Base-by-base conservation (phyloP, 805 yeast species). In the Starmera pachycereana region DNA sequence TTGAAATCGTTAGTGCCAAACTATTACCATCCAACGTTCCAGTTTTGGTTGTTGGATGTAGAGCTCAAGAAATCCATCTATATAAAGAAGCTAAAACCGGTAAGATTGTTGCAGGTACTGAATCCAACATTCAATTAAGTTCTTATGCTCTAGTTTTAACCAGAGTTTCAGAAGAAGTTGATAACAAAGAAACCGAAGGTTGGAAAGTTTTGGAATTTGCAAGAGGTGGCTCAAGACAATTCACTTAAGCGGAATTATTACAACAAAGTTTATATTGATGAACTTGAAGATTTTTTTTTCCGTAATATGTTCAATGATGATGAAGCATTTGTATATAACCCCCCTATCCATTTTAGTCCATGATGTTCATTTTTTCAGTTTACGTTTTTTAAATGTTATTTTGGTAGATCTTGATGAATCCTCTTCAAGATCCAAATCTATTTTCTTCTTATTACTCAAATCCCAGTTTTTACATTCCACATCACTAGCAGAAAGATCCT, bases 91-190 rank as follows among this genome's bases (percentile, higher is more conserved):
- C 79, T 46, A 89, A 89, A 68, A 83, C 96, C 29, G 95, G 95
- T 38, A 95, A 90, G 62, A 72, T 92, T 40, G 94, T 89, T 40
- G 98, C 97, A 8, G 99, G 98, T 53, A 78, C 88, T 29, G 96
- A 88, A 57, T 95, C 89, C 53, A 88, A 88, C 62, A 86, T 92
- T 50, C 78, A 86, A 61, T 74, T 86, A 72, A 80, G 94, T 52
- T 81, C 95, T n/a, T 92, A 92, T 59, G 97, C 95, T 33, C 77
- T 92, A 88, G 98, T 90, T 18, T 68, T 92, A 51, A 88, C 98
- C 14, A 78, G 98, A 62, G 69, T 85, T 39, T 88, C 96, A 4
- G 98, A 89, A 61, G 88, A 89, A 44, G 77, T 92, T 56, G 95
- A 80, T 46, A 84, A 92, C 59, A 72, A 75, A 40, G 89, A 80